phyloP scores from a whole-genome alignment of 2,329 filamentous ascomycete genomes.

The Fonsecaea monophora region DNA sequence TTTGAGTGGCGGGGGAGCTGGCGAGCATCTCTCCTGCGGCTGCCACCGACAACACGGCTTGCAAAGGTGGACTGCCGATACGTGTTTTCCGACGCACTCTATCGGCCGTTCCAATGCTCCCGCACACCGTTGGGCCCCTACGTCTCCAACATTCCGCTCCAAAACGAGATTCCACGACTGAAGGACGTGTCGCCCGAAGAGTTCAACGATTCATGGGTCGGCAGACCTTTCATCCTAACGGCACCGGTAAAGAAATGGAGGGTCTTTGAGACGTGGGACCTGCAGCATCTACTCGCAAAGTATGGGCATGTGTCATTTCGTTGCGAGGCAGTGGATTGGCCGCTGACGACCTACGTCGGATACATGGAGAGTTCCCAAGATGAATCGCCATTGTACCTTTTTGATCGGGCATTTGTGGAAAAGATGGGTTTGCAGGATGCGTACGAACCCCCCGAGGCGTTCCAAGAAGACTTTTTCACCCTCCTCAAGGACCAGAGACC shows the following conservation, averaged over 20 bases:
- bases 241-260: constrained; percentile 82
- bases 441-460: constrained; percentile 84
- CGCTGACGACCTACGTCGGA: constrained; percentile 75
- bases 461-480: constrained; percentile 84
- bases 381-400: constrained; percentile 90
- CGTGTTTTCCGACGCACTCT: constrained; percentile 88
- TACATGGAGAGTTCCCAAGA: constrained; percentile 83
- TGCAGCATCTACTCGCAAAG: constrained; percentile 67
- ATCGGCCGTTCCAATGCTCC: constrained; percentile 88
- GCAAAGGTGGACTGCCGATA: constrained; percentile 72
- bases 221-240: constrained; percentile 85
- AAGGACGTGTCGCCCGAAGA: constrained; percentile 72
- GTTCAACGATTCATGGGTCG: constrained; percentile 77
- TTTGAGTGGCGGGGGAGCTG: constrained; percentile 82
- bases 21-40: constrained; percentile 76
- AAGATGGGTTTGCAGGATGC: constrained; percentile 76
- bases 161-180: constrained; percentile 76
- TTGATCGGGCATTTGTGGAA: constrained; percentile 83
- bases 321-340: constrained; percentile 94
- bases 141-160: constrained; percentile 71
- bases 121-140: constrained; percentile 73
- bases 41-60: constrained; percentile 58
- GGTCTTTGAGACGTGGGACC: constrained; percentile 74
- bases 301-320: constrained; percentile 76
- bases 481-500: constrained; percentile 79